Base-by-base conservation (phyloP, 2,329 filamentous ascomycete genomes). In the Pseudogymnoascus sp. region DNA sequence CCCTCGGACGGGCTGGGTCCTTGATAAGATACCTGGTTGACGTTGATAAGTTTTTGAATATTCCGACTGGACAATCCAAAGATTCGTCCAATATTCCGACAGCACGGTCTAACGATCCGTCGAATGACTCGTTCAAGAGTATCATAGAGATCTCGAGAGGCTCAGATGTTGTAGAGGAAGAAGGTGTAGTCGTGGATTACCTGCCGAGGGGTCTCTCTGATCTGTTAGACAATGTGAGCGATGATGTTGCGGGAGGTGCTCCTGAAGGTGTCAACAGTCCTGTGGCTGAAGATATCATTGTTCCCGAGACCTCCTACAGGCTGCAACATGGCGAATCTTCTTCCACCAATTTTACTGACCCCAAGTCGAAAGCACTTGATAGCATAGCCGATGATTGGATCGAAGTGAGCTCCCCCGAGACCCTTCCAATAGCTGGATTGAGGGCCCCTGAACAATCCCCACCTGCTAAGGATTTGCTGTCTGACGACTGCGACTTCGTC, bases 1-100 rank as follows among this genome's bases (percentile, higher is more conserved):
- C 29, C 6, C 29, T 55, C 29, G 49, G 49, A 19, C n/a, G 29
- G 11, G 29, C 29, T 14, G 49, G 14, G 16, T 55, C 49, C 21
- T 55, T 55, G 16, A 55, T 55, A 55, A 55, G 49, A 55, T 55
- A 55, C 16, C 29, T 55, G 10, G 29, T 55, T 21, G 49, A 55
- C 10, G 16, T 33, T 21, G 49, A 55, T 10, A 55, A 55, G 49
- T 55, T 33, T 55, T 55, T 33, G 10, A 55, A 55, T 35, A 55
- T 33, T 7, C 29, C 45, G n/a, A 19, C 29, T 12, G 26, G 11
- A 55, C 11, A n/a, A 8, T 1, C 45, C n/a, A 31, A 33, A 55
- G 29, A 55, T 31, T 12, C 8, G 16, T 19, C 45, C n/a, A 33
- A 55, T 55, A 31, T 21, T 21, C 14, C 49, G 11, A 35, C 2